Base-by-base conservation (phyloP, 495 filamentous ascomycete genomes). In the Choiromyces venosus region DNA sequence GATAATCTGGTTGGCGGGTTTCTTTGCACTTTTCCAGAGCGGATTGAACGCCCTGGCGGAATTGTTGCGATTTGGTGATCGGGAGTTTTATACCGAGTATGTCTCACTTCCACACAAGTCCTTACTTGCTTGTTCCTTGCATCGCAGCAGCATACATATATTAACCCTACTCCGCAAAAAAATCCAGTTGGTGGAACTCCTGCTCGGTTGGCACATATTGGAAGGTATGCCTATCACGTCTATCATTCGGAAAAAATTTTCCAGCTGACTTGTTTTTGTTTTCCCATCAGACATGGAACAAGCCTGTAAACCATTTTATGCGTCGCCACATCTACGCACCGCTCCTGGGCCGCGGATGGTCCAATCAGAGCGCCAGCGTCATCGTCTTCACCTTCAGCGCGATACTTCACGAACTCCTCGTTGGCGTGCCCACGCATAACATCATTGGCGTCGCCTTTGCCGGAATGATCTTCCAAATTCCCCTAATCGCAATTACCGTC, bases 221-320 rank as follows among this genome's bases (percentile, higher is more conserved):
- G 95, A 79, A 75, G 25, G 52, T 61, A 16, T 4, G 25, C 52
- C 25, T 33, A 61, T 61, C 52, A 16, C 52, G 4, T 29, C 40
- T 70, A 70, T 61, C 52, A 18, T 68, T 29, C 42, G 37, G 37
- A 25, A 1, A n/a, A 44, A 68, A 29, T 8, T 18, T 18, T 37
- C 37, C 16, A 61, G 35, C 25, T 68, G 67, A 44, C 37, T 21
- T 61, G 19, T 21, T 35, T n/a, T 21, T 61, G 19, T 21, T 35
- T n/a, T 68, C 37, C 36, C 67, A 21, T 9, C 87, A 92, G 35
- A 91, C 90, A 0, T 99, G 95, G 95, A 99, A 99, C 81, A 96
- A 95, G 78, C 95, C 95, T 2, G 94, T 98, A 16, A 96, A 96
- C 81, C 87, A 92, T 66, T 99, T 96, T 83, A 97, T 99, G 92